phyloP scores from a whole-genome alignment of 495 filamentous ascomycete genomes.

The Parachaetomium inaequale region DNA sequence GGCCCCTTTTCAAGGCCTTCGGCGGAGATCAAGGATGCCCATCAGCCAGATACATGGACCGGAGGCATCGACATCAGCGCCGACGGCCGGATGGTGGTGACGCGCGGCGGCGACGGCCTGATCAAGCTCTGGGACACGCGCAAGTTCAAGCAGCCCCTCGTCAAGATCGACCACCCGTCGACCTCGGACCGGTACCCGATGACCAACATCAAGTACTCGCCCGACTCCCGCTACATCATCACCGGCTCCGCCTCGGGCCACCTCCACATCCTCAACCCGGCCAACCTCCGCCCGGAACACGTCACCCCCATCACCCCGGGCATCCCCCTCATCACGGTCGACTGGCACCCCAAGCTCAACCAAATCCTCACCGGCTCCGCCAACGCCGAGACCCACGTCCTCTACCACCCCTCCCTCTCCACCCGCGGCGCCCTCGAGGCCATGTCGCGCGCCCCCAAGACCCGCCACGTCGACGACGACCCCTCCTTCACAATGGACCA shows the following conservation, averaged over 20 bases:
- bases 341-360: conserved; percentile 93
- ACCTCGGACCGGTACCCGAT: conserved; percentile 80
- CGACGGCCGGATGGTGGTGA: conserved; percentile 85
- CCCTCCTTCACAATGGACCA: conserved; percentile 79
- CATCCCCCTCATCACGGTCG: conserved; percentile 73
- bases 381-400: conserved; percentile 80
- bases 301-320: conserved; percentile 81
- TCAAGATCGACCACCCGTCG: conserved; percentile 71
- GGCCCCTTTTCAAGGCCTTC: conserved; percentile 81
- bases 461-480: conserved; percentile 91
- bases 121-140: conserved; percentile 93
- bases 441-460: conserved; percentile 91
- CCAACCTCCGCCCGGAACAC: conserved; percentile 77
- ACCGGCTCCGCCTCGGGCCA: conserved; percentile 84
- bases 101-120: conserved; percentile 78
- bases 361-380: conserved; percentile 93
- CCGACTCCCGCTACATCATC: conserved; percentile 73
- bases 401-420: conserved; percentile 84
- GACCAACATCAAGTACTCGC: conserved; percentile 84
- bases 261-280: conserved; percentile 89
- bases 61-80: conserved; percentile 86
- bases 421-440: conserved; percentile 77
- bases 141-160: conserved; percentile 88
- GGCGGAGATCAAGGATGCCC: conserved; percentile 84
- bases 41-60: conserved; percentile 83